Percentiles rank a stretch among this genome's conserved stretches.
These are phyloP conservation scores for Cicer cuneatum DNA, from an alignment of 306 rosid genomes.

Conservation along the genomic window DNA sequence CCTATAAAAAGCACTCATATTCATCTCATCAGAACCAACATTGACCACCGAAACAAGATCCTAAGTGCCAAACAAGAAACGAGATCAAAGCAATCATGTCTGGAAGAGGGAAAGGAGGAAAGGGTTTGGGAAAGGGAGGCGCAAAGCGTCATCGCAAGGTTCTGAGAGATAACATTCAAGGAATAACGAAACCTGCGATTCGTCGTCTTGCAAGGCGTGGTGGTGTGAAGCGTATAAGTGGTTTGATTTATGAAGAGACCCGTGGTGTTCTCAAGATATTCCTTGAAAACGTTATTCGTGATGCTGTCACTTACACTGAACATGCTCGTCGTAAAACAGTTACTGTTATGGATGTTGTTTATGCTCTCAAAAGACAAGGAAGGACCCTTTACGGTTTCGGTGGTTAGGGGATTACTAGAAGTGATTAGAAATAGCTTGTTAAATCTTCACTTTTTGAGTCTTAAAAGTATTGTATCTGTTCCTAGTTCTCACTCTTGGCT, in stretches of 20 bases:
- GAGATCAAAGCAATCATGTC: conserved; percentile 36
- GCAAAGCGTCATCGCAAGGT: conserved; percentile 64
- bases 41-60: too few species aligned
- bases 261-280: conserved; percentile 58
- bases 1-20: not conserved
- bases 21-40: too few species aligned
- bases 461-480: not conserved
- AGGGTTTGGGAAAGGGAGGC: conserved; percentile 59
- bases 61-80: not conserved
- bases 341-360: conserved; percentile 62
- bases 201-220: conserved; percentile 62
- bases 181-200: conserved; percentile 58
- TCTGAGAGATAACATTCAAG: conserved; percentile 58
- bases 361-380: conserved; percentile 60
- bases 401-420: conserved; percentile 34
- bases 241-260: conserved; percentile 57
- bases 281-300: conserved; percentile 55
- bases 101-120: conserved; percentile 62
- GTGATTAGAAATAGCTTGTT: not conserved
- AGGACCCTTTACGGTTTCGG: conserved; percentile 62
- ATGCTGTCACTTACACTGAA: conserved; percentile 60
- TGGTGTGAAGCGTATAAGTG: conserved; percentile 62
- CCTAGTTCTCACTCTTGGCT: too few species aligned
- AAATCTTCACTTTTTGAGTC: too few species aligned
- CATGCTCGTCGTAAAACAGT: conserved; percentile 61